Evolutionary conservation across 192 early-diverging fungal genomes (phyloP).

Genomic region (Coemansia erecta): DNA sequence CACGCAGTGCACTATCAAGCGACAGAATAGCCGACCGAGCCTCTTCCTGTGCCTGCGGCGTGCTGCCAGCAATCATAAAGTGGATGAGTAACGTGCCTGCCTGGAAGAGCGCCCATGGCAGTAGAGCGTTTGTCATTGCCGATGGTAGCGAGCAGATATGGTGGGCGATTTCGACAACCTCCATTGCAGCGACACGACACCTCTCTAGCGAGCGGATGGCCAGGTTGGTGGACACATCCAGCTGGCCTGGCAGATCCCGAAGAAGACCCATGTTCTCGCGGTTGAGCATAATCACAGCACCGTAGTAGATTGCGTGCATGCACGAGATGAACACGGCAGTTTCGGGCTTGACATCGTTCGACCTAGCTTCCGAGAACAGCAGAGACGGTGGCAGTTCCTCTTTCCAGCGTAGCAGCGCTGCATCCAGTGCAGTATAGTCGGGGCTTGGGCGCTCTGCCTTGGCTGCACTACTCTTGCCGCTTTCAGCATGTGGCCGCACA

Average conservation of each 20-base stretch:
- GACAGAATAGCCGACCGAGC: conserved; percentile 48
- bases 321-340: conserved; percentile 37
- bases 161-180: conserved; percentile 47
- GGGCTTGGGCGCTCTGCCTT: conserved; percentile 16
- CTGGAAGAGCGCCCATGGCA: conserved; percentile 54
- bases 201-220: conserved; percentile 50
- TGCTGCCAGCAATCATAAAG: conserved; percentile 53
- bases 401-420: conserved; percentile 47
- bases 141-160: conserved; percentile 45
- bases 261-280: conserved; percentile 53
- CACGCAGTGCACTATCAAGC: conserved; percentile 38
- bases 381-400: conserved; percentile 44
- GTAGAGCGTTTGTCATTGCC: conserved; percentile 45
- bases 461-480: neutral
- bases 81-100: conserved; percentile 54
- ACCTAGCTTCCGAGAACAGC: conserved; percentile 22
- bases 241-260: conserved; percentile 38
- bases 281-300: conserved; percentile 51
- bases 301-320: conserved; percentile 50
- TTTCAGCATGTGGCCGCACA: neutral
- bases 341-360: conserved; percentile 25
- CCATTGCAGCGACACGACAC: conserved; percentile 50
- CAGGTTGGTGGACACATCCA: conserved; percentile 46
- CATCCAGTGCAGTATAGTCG: conserved; percentile 25
- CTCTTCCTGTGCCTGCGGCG: conserved; percentile 49